Evolutionary conservation across 768 basidiomycete species (phyloP).

Genomic region (Suillus bovinus): DNA sequence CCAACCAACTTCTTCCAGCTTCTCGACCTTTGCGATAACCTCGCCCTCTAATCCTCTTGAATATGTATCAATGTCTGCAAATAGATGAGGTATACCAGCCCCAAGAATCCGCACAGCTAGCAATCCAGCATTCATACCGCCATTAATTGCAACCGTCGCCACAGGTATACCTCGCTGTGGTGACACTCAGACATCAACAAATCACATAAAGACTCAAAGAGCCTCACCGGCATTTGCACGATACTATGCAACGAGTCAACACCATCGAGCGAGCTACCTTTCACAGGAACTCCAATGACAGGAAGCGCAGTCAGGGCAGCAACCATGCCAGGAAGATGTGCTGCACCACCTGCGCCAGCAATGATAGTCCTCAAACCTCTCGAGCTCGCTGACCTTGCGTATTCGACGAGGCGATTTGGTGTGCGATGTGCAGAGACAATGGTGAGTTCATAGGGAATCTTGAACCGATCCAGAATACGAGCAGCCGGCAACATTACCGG

Average conservation of each 20-base stretch:
- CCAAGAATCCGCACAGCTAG: slow-evolving; percentile 90
- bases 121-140: slow-evolving; percentile 89
- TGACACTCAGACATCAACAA: background rate
- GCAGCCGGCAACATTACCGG: slow-evolving; percentile 91
- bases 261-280: slow-evolving; percentile 89
- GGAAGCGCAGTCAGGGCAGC: slow-evolving; percentile 92
- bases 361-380: slow-evolving; percentile 77
- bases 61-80: slow-evolving; percentile 72
- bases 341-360: slow-evolving; percentile 98
- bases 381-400: slow-evolving; percentile 70
- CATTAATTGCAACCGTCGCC: slow-evolving; percentile 97
- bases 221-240: slow-evolving; percentile 95
- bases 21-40: slow-evolving; percentile 78
- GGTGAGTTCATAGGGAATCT: slow-evolving; percentile 87
- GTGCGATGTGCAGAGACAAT: slow-evolving; percentile 98
- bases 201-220: slow-evolving; percentile 1
- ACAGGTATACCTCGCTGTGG: slow-evolving; percentile 91
- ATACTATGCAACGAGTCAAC: slow-evolving; percentile 98
- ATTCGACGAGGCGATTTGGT: slow-evolving; percentile 80
- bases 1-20: slow-evolving; percentile 80
- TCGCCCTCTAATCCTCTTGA: slow-evolving; percentile 68
- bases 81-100: slow-evolving; percentile 65
- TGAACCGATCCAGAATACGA: slow-evolving; percentile 78
- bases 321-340: slow-evolving; percentile 98
- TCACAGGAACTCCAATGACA: slow-evolving; percentile 96